Conservation (phyloP, 2,329 filamentous ascomycete species). For the Claviceps cyperi region DNA sequence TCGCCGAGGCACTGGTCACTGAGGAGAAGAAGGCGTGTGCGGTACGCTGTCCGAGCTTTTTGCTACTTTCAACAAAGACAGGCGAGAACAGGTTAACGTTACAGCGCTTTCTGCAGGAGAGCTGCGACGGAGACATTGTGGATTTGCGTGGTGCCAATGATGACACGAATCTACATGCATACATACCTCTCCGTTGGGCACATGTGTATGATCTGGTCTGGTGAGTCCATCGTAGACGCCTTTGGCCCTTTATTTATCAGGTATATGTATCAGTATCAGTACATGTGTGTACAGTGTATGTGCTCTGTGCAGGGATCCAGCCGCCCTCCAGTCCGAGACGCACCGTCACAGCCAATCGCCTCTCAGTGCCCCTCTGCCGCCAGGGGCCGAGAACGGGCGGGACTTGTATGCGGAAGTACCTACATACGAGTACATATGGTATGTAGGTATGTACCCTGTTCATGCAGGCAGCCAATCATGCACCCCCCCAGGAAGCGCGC, state of each 20-base stretch:
- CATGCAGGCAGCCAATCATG: too few species aligned
- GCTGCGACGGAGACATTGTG: too few species aligned
- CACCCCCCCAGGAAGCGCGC: too few species aligned
- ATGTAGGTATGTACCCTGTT: too few species aligned
- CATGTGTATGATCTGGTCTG: too few species aligned
- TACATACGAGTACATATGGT: too few species aligned
- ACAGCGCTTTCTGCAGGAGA: too few species aligned
- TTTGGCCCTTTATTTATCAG: not conserved
- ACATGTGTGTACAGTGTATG: too few species aligned
- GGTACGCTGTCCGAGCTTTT: not conserved
- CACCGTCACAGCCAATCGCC: constrained; percentile 14
- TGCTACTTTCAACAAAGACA: not conserved
- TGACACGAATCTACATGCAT: too few species aligned
- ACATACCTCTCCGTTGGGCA: too few species aligned
- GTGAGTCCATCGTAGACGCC: not conserved
- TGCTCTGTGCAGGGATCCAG: not conserved
- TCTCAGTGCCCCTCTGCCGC: constrained; percentile 9
- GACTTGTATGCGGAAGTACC: not conserved
- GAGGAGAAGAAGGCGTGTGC: not conserved
- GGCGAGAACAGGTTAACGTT: not conserved
- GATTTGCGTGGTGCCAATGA: too few species aligned
- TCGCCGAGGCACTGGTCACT: not conserved
- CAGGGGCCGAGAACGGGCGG: not conserved
- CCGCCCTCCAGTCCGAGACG: constrained; percentile 2
- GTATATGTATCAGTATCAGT: too few species aligned